Evolutionary conservation across 1,284 basidiomycete genomes (phyloP).

Genomic region (Rhodotorula sp.): DNA sequence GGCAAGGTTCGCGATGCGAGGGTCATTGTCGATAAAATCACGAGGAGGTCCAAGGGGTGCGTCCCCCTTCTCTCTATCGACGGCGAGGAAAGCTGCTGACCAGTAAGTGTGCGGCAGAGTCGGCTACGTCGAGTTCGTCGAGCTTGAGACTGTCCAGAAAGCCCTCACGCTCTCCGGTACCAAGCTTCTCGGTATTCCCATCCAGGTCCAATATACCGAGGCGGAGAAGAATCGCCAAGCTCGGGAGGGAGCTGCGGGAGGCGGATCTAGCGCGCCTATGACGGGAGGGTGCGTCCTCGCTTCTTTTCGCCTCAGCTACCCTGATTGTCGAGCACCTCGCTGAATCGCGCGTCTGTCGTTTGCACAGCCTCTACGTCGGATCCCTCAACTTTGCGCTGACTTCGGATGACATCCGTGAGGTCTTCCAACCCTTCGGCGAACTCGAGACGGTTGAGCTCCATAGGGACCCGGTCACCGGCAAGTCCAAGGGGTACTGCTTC

Average conservation of each 20-base stretch:
- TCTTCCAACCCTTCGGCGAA: slow-evolving; percentile 97
- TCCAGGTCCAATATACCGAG: slow-evolving; percentile 93
- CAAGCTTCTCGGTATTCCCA: slow-evolving; percentile 94
- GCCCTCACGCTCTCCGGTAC: slow-evolving; percentile 87
- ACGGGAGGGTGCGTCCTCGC: slow-evolving; percentile 29
- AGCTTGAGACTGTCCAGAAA: slow-evolving; percentile 84
- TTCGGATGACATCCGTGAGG: slow-evolving; percentile 93
- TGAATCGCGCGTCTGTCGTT: background rate
- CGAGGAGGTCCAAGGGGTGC: slow-evolving; percentile 91
- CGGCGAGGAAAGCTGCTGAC: background rate
- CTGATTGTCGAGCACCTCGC: rapidly evolving
- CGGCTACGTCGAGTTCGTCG: slow-evolving; percentile 93
- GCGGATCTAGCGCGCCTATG: slow-evolving; percentile 60
- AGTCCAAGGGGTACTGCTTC: slow-evolving; percentile 97
- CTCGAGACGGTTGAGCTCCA: slow-evolving; percentile 98
- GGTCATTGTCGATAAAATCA: slow-evolving; percentile 90
- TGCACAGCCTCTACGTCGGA: slow-evolving; percentile 84
- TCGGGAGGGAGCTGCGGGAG: slow-evolving; percentile 21
- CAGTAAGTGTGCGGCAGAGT: slow-evolving; percentile 58
- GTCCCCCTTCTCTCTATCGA: slow-evolving; percentile 42
- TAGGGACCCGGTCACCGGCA: slow-evolving; percentile 70
- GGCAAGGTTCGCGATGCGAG: slow-evolving; percentile 89
- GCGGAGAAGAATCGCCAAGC: slow-evolving; percentile 82
- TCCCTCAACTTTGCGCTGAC: slow-evolving; percentile 95
- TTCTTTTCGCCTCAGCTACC: background rate